Base-by-base conservation (phyloP, 2,329 filamentous ascomycete species). In the Alternaria gansuensis region DNA sequence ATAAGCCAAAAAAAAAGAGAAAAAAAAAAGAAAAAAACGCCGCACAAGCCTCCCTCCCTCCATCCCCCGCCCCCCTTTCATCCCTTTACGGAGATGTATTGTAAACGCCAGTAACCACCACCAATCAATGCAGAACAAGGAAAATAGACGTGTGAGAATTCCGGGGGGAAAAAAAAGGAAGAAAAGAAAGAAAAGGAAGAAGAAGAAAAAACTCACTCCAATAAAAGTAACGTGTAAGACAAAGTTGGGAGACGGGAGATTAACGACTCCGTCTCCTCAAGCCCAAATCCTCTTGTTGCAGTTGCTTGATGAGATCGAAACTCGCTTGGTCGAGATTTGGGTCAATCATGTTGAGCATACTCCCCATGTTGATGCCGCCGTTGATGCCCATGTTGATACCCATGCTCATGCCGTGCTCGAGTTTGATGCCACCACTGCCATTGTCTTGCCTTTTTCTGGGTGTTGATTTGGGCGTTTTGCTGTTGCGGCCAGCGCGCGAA, bases 221-320 rank as follows among this genome's bases (percentile, higher is more conserved):
- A 17, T 14, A 29, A 40, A 26, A 21, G 50, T 36, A n/a, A 17
- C 14, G 5, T 31, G 13, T 13, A 36, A 24, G 45, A 4, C 24
- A 49, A 10, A 44, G 29, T 31, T 31, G 37, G 17, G 17, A 29
- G 23, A 24, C 24, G 2, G 8, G 3, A 21, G 4, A 26, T 68
- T 48, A 68, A n/a, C 69, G 64, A 57, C 70, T 73, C 36, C 69
- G 51, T 23, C 71, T 60, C 39, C 76, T 55, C 41, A 78, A 44
- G 1, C 75, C 74, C 41, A 69, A 60, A 41, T 75, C 73, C 45
- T 75, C 66, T 7, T 67, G 63, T 51, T 73, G 68, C 56, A 78
- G 57, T 53, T 77, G 71, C 61, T 70, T 67, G 50, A 70, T 70
- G 11, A 71, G 60, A 28, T 71, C 66, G 40, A 67, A 60, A 21